Evolutionary conservation across 2,329 filamentous ascomycete genomes (phyloP).

Genomic region (Geosmithia flava): DNA sequence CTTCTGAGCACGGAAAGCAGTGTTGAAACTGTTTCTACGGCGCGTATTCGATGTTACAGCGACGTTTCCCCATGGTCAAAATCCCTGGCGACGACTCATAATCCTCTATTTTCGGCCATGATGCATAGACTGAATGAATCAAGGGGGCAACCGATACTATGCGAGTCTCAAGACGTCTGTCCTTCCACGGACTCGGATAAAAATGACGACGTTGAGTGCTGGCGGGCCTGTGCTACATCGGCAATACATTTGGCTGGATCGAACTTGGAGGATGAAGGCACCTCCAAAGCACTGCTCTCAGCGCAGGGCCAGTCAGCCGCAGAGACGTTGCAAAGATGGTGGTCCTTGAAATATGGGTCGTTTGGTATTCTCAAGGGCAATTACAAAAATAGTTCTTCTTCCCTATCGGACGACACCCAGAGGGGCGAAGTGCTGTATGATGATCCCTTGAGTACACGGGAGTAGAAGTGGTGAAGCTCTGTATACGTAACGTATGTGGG

Average conservation of each 20-base stretch:
- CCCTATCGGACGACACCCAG: not conserved
- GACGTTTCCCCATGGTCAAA: constrained; percentile 36
- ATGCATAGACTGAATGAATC: not conserved
- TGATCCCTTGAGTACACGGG: not conserved
- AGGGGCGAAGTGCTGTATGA: not conserved
- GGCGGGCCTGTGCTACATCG: too few species aligned
- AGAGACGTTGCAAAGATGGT: too few species aligned
- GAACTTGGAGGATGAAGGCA: too few species aligned
- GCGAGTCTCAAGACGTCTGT: not conserved
- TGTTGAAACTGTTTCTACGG: constrained; percentile 39
- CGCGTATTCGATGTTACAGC: constrained; percentile 35
- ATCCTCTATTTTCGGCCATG: not conserved
- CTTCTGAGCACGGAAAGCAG: constrained; percentile 29
- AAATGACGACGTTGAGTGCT: not conserved
- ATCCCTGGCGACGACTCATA: not conserved
- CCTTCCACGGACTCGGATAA: not conserved
- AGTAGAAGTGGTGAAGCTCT: too few species aligned
- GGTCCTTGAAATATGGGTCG: not conserved
- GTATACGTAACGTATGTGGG: not conserved
- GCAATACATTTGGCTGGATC: too few species aligned
- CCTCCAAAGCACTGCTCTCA: too few species aligned
- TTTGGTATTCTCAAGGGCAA: not conserved
- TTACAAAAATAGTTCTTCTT: not conserved
- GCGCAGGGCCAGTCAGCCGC: too few species aligned
- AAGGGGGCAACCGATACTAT: not conserved